Evolutionary conservation across 2,329 filamentous ascomycete species (phyloP).

Genomic region (Aureobasidium lini): DNA sequence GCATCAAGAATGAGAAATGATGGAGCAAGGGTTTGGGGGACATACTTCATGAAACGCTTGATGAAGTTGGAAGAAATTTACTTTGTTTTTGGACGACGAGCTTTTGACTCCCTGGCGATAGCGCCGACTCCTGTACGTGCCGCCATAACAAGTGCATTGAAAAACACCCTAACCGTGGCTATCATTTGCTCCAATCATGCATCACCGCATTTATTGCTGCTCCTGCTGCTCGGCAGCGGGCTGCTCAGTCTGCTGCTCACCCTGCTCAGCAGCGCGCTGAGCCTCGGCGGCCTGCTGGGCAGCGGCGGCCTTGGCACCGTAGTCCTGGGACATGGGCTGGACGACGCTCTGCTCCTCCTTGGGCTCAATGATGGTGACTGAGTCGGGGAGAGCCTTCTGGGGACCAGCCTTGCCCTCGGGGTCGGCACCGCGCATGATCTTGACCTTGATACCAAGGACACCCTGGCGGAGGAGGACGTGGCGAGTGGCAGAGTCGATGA

Average conservation of each 20-base stretch:
- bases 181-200: slow-evolving; percentile 14
- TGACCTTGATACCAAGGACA: slow-evolving; percentile 99
- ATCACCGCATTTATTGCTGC: slow-evolving; percentile 18
- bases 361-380: slow-evolving; percentile 99
- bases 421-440: slow-evolving; percentile 99
- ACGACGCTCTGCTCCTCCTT: slow-evolving; percentile 97
- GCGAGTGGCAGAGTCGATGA: slow-evolving; percentile 96
- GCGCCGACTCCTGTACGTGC: slow-evolving; percentile 15
- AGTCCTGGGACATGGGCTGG: slow-evolving; percentile 96
- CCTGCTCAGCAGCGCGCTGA: slow-evolving; percentile 52
- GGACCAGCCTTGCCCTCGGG: slow-evolving; percentile 98
- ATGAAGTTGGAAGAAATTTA: slow-evolving; percentile 15
- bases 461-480: slow-evolving; percentile 99
- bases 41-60: slow-evolving; percentile 3
- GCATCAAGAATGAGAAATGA: background rate
- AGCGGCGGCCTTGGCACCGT: slow-evolving; percentile 81
- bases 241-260: slow-evolving; percentile 43
- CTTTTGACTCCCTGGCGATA: slow-evolving; percentile 14
- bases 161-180: slow-evolving; percentile 14
- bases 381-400: slow-evolving; percentile 94
- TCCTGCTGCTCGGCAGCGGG: slow-evolving; percentile 35
- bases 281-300: slow-evolving; percentile 60
- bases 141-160: slow-evolving; percentile 15
- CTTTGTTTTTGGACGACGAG: slow-evolving; percentile 12
- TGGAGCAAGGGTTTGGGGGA: background rate